Evolutionary conservation across 164 flowering plant species (phyloP).

Genomic region (Kingdonia uniflora): DNA sequence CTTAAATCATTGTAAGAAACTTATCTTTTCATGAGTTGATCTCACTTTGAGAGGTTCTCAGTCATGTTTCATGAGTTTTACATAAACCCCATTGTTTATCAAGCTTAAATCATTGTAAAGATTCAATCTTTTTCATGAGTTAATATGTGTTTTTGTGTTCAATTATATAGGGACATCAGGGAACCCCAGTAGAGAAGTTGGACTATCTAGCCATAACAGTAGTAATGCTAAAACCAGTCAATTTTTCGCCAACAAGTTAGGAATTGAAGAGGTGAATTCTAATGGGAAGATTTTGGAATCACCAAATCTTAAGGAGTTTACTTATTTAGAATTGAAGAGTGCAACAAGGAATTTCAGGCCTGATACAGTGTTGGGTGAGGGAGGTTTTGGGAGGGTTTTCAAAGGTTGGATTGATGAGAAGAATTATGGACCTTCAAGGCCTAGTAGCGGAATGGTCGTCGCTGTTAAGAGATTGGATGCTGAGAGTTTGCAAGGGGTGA

Average conservation of each 20-base stretch:
- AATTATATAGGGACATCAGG: constrained; percentile 12
- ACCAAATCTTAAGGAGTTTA: constrained; percentile 43
- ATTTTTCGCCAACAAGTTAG: constrained; percentile 19
- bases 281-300: constrained; percentile 37
- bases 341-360: constrained; percentile 50
- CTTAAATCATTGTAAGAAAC: no score
- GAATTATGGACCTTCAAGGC: constrained; percentile 30
- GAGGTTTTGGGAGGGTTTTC: constrained; percentile 73
- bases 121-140: no score
- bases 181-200: constrained; percentile 8
- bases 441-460: constrained; percentile 40
- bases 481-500: constrained; percentile 53
- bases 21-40: no score
- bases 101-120: no score
- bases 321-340: constrained; percentile 38
- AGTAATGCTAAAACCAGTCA: constrained; percentile 13
- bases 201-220: no score
- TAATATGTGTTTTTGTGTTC: no score
- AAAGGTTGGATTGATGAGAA: constrained; percentile 66
- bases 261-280: constrained; percentile 18
- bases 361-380: constrained; percentile 49
- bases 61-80: not conserved
- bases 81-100: no score
- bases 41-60: no score
- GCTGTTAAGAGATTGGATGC: constrained; percentile 66